Conservation (phyloP, 768 basidiomycete genomes). For the Mycena chlorophos region DNA sequence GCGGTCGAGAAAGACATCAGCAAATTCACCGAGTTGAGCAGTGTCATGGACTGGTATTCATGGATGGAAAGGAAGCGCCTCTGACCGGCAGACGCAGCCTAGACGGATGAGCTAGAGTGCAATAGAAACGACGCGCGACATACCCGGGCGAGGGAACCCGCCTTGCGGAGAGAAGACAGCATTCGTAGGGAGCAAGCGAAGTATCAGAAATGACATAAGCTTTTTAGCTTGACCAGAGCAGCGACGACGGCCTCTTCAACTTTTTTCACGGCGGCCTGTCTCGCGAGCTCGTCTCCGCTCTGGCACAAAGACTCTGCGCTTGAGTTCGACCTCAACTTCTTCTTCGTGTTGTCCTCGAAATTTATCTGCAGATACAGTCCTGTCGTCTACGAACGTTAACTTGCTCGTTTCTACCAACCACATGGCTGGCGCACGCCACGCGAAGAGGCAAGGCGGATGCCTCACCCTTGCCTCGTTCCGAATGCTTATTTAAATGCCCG, state of each 20-base stretch:
- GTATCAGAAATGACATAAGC: slow-evolving; percentile 6
- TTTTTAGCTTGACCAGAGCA: slow-evolving; percentile 51
- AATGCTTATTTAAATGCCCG: slow-evolving; percentile 15
- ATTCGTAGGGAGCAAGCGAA: slow-evolving; percentile 40
- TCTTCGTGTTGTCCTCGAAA: slow-evolving; percentile 67
- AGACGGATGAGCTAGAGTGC: slow-evolving; percentile 5
- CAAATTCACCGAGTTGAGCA: slow-evolving; percentile 82
- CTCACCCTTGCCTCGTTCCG: slow-evolving; percentile 22
- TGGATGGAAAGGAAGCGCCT: slow-evolving; percentile 94
- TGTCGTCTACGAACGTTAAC: no score
- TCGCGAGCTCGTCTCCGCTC: slow-evolving; percentile 74
- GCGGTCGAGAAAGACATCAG: not conserved
- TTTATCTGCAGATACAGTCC: slow-evolving; percentile 72
- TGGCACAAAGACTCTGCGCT: slow-evolving; percentile 72
- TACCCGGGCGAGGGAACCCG: slow-evolving; percentile 65
- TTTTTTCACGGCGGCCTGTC: slow-evolving; percentile 24
- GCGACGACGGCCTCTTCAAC: slow-evolving; percentile 73
- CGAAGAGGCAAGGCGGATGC: slow-evolving; percentile 23
- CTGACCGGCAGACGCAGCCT: slow-evolving; percentile 78
- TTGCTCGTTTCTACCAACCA: slow-evolving; percentile 16
- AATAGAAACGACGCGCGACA: slow-evolving; percentile 24
- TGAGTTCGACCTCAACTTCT: slow-evolving; percentile 69
- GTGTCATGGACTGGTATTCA: slow-evolving; percentile 94
- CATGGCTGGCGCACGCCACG: slow-evolving; percentile 12
- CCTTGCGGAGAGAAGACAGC: slow-evolving; percentile 69